Evolutionary conservation across 345 rosid genomes (phyloP), one percentile per base, ranked within the genome.

Genomic region (Capsella bursapastoris): DNA sequence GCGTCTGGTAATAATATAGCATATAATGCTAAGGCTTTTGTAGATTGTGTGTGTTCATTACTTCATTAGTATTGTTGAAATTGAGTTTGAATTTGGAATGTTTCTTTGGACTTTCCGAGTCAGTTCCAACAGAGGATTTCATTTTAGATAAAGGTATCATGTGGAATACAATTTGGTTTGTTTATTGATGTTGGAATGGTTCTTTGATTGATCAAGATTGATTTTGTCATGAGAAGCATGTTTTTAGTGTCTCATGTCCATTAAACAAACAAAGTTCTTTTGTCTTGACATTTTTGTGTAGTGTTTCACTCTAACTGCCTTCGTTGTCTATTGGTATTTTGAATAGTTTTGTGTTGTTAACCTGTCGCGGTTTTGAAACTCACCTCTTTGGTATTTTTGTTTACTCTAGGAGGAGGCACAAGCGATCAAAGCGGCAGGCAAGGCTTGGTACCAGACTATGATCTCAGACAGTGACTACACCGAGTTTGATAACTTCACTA

Each of bases 391-490:
- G 35, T 47, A 22, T 4, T 8, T 18, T 72, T 60, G 18, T 43
- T 38, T 41, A 29, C 56, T 22, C 2, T 76, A 95, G 99, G 99
- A 95, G 89, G 97, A 92, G 67, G 90, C 92, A 6, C 56, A 81
- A 25, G 88, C 92, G 0, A 71, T 88, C 55, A 90, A 67, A 85
- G 83, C 92, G 8, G 97, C 97, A 2, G 97, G 99, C 4, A 92
- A 92, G 81, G 92, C 97, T 4, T 95, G 97, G 97, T 92, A 90
- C 70, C 72, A 86, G 64, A 92, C 98, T 0, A 95, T 95, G 99
- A 89, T 92, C 15, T 92, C 97, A 0, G 99, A 95, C 82, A 82
- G 90, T 43, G 99, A 95, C 61, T 95, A 89, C 84, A 87, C 97
- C 0, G 95, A 90, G 79, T 91, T 91, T 7, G 97, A 92, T 48